Conservation (phyloP, 768 basidiomycete genomes). For the Naganishia friedmannii region DNA sequence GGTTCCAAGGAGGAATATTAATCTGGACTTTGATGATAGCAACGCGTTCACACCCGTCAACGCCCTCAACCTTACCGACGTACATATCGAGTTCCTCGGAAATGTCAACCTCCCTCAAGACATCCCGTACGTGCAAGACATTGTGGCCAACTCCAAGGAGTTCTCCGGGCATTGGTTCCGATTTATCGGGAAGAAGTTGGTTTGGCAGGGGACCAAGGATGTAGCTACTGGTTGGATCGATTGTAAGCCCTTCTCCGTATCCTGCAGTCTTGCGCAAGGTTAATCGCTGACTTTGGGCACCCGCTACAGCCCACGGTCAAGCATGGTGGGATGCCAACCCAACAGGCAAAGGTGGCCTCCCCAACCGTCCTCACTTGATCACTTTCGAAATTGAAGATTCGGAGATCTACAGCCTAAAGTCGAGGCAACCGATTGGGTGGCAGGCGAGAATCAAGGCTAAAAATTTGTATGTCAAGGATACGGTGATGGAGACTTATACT, state of each 20-base stretch:
- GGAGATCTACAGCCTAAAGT: slow-evolving; percentile 52
- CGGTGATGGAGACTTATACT: slow-evolving; percentile 36
- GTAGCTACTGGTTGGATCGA: slow-evolving; percentile 56
- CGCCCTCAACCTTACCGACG: slow-evolving; percentile 44
- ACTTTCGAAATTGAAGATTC: slow-evolving; percentile 58
- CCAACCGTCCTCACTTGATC: slow-evolving; percentile 56
- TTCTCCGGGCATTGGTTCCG: slow-evolving; percentile 54
- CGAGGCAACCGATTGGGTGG: slow-evolving; percentile 59
- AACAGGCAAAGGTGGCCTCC: slow-evolving; percentile 51
- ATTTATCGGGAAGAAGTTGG: slow-evolving; percentile 54
- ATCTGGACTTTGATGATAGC: slow-evolving; percentile 22
- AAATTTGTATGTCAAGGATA: slow-evolving; percentile 38
- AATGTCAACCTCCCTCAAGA: slow-evolving; percentile 57
- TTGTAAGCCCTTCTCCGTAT: slow-evolving; percentile 38
- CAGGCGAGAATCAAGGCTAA: slow-evolving; percentile 32
- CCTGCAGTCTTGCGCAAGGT: too few species aligned
- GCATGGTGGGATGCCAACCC: slow-evolving; percentile 58
- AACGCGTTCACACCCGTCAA: slow-evolving; percentile 40
- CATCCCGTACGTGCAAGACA: slow-evolving; percentile 54
- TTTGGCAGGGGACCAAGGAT: slow-evolving; percentile 54
- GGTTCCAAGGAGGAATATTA: neutral
- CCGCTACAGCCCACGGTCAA: slow-evolving; percentile 52
- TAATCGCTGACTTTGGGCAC: neutral
- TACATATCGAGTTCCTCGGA: slow-evolving; percentile 55
- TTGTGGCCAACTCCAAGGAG: slow-evolving; percentile 32